Evolutionary conservation across 345 rosid genomes (phyloP).

Genomic region (Bretschneidera sinensis): DNA sequence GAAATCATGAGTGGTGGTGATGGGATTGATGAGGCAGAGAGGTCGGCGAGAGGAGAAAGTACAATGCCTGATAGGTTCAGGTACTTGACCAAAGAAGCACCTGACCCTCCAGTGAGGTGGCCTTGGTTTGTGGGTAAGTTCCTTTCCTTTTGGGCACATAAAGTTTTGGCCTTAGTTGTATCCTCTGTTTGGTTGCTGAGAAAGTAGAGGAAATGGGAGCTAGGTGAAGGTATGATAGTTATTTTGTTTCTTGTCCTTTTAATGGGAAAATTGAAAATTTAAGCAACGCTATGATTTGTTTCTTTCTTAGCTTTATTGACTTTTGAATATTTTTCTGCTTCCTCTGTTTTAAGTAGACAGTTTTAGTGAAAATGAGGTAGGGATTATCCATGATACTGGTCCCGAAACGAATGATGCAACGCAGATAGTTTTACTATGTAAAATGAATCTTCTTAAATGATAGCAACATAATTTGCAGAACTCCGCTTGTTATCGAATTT

Average conservation of each 20-base stretch:
- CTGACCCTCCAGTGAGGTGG: slow-evolving; percentile 64
- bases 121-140: slow-evolving; percentile 80
- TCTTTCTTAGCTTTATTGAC: too few species aligned
- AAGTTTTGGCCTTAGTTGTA: neutral
- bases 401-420: neutral
- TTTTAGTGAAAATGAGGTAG: neutral
- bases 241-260: neutral
- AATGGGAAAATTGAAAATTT: too few species aligned
- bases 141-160: neutral
- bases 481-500: neutral
- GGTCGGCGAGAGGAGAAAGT: slow-evolving; percentile 57
- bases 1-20: slow-evolving; percentile 11
- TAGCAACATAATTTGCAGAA: neutral
- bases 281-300: too few species aligned
- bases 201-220: neutral
- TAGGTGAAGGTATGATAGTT: too few species aligned
- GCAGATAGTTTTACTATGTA: neutral
- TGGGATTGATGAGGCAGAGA: slow-evolving; percentile 44
- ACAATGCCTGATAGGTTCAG: slow-evolving; percentile 89
- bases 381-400: neutral
- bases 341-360: too few species aligned
- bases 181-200: neutral
- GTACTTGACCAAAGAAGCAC: slow-evolving; percentile 76
- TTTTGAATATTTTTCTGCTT: too few species aligned
- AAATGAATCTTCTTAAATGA: neutral